Conservation (phyloP, 164 flowering plant species). For the Cinnamomum micranthum region DNA sequence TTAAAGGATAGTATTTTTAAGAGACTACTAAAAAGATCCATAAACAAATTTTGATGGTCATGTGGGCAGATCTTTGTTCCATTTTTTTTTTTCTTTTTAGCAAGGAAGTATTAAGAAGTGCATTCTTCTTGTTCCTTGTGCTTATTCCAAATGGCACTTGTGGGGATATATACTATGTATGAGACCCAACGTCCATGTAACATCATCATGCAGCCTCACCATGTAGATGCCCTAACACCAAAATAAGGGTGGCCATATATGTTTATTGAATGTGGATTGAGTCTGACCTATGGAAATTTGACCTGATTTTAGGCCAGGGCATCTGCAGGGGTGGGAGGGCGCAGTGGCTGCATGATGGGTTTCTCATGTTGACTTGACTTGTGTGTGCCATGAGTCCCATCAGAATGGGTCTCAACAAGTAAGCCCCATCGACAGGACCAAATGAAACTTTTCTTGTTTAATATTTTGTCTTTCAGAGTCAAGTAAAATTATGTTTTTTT, state of each 20-base stretch:
- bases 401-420: not conserved
- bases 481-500: not conserved
- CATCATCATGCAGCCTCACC: not conserved
- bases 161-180: not conserved
- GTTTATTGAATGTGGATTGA: not conserved
- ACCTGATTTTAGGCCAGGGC: too few species aligned
- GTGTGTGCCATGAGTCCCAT: not conserved
- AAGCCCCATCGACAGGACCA: not conserved
- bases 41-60: too few species aligned
- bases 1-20: not conserved
- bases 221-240: not conserved
- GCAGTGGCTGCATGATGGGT: too few species aligned
- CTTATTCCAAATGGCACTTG: too few species aligned
- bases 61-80: too few species aligned
- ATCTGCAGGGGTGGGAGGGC: too few species aligned
- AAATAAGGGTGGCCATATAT: not conserved
- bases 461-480: not conserved
- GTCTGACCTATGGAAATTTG: too few species aligned
- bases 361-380: not conserved
- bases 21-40: not conserved
- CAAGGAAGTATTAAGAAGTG: too few species aligned
- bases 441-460: not conserved
- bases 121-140: too few species aligned
- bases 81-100: too few species aligned
- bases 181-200: not conserved